phyloP scores from a whole-genome alignment of 192 early-diverging fungal species.

The Entophlyctis helioformis region DNA sequence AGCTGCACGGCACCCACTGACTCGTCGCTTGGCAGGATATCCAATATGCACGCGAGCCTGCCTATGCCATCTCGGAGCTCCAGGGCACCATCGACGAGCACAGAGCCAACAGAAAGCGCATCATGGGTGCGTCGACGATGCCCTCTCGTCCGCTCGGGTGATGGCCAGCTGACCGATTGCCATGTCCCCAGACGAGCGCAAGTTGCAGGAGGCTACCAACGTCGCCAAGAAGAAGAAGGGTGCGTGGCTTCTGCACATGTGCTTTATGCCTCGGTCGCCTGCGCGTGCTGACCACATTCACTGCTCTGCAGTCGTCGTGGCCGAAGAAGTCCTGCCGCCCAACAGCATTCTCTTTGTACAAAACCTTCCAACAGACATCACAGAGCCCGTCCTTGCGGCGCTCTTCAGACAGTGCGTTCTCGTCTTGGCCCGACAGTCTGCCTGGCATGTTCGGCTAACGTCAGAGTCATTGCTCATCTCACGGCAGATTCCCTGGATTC shows the following conservation, averaged over 20 bases:
- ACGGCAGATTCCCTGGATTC: slow-evolving; percentile 62
- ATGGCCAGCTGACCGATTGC: too few species aligned
- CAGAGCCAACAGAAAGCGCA: slow-evolving; percentile 7
- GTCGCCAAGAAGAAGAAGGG: too few species aligned
- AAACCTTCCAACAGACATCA: slow-evolving; percentile 62
- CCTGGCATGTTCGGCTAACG: not conserved
- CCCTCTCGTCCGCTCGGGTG: too few species aligned
- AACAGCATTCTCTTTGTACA: slow-evolving; percentile 95
- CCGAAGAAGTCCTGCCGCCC: slow-evolving; percentile 69
- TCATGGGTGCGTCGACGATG: too few species aligned
- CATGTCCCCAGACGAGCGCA: too few species aligned
- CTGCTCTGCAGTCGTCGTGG: slow-evolving; percentile 9
- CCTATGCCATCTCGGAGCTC: slow-evolving; percentile 45
- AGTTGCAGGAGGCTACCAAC: too few species aligned
- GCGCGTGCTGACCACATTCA: not conserved
- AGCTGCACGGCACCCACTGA: not conserved
- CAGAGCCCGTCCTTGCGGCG: slow-evolving; percentile 43
- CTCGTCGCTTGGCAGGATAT: slow-evolving; percentile 22
- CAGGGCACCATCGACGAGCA: slow-evolving; percentile 30
- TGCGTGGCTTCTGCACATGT: too few species aligned
- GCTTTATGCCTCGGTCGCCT: too few species aligned
- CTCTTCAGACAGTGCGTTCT: slow-evolving; percentile 63
- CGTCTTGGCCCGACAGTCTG: not conserved
- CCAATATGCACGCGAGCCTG: slow-evolving; percentile 32
- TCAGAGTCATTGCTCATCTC: not conserved